phyloP scores from a whole-genome alignment of 495 filamentous ascomycete species.

The Penicillium diatomitis region DNA sequence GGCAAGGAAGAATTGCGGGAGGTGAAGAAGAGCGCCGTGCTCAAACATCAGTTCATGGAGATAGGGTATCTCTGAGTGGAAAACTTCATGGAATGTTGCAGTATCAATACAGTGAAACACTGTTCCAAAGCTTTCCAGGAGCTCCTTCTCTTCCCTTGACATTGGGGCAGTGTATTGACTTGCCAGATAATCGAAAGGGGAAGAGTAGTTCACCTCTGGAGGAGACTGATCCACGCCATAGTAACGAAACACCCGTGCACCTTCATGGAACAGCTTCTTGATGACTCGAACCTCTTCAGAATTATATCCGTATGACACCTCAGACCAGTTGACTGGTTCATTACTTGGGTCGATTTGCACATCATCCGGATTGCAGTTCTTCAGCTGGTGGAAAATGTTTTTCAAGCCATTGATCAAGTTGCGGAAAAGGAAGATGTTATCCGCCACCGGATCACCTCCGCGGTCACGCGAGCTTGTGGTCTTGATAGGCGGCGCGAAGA shows the following conservation, averaged over 20 bases:
- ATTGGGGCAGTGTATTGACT: slow-evolving; percentile 89
- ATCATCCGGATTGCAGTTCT: slow-evolving; percentile 71
- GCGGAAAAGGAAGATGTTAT: slow-evolving; percentile 97
- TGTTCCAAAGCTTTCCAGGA: slow-evolving; percentile 94
- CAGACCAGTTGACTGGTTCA: slow-evolving; percentile 84
- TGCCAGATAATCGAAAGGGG: slow-evolving; percentile 79
- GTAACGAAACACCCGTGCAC: slow-evolving; percentile 90
- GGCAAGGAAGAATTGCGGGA: slow-evolving; percentile 96
- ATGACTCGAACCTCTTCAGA: slow-evolving; percentile 96
- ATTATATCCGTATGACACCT: slow-evolving; percentile 93
- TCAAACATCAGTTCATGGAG: slow-evolving; percentile 98
- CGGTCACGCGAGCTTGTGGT: slow-evolving; percentile 87
- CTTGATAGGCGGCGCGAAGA: slow-evolving; percentile 91
- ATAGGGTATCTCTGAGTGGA: slow-evolving; percentile 91
- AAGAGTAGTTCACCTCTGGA: slow-evolving; percentile 63
- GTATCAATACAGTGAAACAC: slow-evolving; percentile 98
- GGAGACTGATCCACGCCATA: slow-evolving; percentile 80
- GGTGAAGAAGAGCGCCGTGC: slow-evolving; percentile 84
- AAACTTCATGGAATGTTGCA: slow-evolving; percentile 96
- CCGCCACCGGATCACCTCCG: slow-evolving; percentile 83
- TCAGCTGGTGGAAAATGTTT: slow-evolving; percentile 91
- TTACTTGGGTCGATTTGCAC: slow-evolving; percentile 60
- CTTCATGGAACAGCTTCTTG: slow-evolving; percentile 94
- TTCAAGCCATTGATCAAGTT: slow-evolving; percentile 97
- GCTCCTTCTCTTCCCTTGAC: slow-evolving; percentile 92